These are phyloP conservation scores for Hirsutella rhossiliensis DNA, from an alignment of 2,329 filamentous ascomycete genomes.

Conservation along the genomic window DNA sequence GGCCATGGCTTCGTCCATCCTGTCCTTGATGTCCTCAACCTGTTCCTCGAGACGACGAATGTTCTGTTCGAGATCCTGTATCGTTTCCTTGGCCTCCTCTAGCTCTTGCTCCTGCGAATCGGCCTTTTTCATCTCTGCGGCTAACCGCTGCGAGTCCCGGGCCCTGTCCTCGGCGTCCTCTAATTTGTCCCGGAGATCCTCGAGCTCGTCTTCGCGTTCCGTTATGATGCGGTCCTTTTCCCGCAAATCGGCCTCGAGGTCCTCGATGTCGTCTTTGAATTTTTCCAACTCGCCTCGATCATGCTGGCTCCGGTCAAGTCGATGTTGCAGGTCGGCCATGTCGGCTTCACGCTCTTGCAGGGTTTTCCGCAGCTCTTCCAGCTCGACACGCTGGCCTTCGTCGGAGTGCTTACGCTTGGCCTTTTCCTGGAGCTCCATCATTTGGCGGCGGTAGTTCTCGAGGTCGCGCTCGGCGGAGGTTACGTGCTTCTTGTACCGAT, in stretches of 20 bases:
- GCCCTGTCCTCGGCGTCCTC: conserved; percentile 45
- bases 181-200: conserved; percentile 46
- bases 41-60: conserved; percentile 42
- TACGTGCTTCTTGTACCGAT: conserved; percentile 75
- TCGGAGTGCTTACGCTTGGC: conserved; percentile 65
- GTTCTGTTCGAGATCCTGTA: conserved; percentile 44
- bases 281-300: conserved; percentile 50
- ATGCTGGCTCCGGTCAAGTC: conserved; percentile 43
- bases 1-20: conserved; percentile 37
- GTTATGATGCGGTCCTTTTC: conserved; percentile 65
- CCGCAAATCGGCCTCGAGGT: conserved; percentile 63
- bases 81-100: conserved; percentile 43
- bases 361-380: conserved; percentile 43
- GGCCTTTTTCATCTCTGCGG: conserved; percentile 45
- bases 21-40: conserved; percentile 40
- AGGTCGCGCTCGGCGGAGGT: conserved; percentile 74
- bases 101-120: conserved; percentile 38
- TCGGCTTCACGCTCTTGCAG: conserved; percentile 48
- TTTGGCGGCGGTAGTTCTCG: conserved; percentile 70
- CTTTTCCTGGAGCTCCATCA: conserved; percentile 72
- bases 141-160: conserved; percentile 39
- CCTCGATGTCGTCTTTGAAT: conserved; percentile 60
- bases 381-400: conserved; percentile 51
- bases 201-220: conserved; percentile 64
- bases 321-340: conserved; percentile 46